Conservation (phyloP, 805 yeast species). For the Pichia paraexigua region DNA sequence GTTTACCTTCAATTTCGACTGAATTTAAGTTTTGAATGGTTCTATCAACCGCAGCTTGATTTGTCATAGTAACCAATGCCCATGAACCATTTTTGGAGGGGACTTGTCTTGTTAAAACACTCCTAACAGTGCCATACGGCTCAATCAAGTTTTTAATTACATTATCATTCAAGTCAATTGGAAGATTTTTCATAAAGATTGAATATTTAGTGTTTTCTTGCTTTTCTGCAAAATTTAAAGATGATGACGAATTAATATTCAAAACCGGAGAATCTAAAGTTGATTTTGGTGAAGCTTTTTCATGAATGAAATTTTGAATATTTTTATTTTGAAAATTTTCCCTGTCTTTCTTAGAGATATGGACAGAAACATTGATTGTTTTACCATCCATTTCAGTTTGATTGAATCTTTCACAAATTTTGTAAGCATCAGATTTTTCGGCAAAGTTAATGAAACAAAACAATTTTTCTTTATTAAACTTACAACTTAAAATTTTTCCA, state of each 20-base stretch:
- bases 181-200: constrained; percentile 27
- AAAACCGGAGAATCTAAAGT: not conserved
- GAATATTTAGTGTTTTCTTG: constrained; percentile 21
- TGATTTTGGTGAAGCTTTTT: not conserved
- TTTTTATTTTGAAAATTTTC: constrained; percentile 9
- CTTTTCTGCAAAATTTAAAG: not conserved
- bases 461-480: constrained; percentile 17
- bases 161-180: constrained; percentile 19
- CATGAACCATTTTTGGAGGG: constrained; percentile 25
- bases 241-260: not conserved
- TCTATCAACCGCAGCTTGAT: constrained; percentile 20
- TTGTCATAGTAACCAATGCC: constrained; percentile 26
- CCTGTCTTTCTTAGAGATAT: constrained; percentile 24
- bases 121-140: constrained; percentile 25
- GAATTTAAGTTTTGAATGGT: constrained; percentile 22
- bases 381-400: constrained; percentile 18
- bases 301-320: not conserved
- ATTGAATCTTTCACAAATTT: constrained; percentile 28
- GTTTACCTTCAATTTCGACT: constrained; percentile 23
- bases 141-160: constrained; percentile 21
- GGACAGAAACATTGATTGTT: constrained; percentile 22
- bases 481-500: constrained; percentile 27
- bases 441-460: constrained; percentile 37
- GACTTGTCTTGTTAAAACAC: constrained; percentile 22
- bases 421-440: constrained; percentile 27